Conservation (phyloP, 768 basidiomycete species). For the Stropharia rugosoannulata region DNA sequence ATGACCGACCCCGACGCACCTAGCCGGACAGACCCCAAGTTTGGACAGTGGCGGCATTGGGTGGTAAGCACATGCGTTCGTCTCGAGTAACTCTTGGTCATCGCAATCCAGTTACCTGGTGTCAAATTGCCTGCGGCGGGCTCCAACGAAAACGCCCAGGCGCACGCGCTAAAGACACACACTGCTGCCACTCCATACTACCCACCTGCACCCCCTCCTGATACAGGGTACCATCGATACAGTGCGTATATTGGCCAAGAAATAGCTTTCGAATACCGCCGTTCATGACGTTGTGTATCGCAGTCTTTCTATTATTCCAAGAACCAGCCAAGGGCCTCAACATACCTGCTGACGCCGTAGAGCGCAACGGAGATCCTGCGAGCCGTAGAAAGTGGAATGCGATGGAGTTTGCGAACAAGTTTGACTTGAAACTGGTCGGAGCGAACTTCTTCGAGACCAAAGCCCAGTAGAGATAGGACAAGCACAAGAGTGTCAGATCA, state of each 20-base stretch:
- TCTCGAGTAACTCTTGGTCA: neutral
- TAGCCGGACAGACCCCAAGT: slow-evolving; percentile 45
- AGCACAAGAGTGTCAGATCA: too few relatives aligned
- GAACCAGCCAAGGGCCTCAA: slow-evolving; percentile 45
- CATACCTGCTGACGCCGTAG: slow-evolving; percentile 44
- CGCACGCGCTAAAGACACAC: slow-evolving; percentile 40
- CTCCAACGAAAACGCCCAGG: slow-evolving; percentile 25
- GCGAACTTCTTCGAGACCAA: slow-evolving; percentile 54
- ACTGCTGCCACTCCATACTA: slow-evolving; percentile 54
- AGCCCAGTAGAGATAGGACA: neutral
- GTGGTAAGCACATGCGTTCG: slow-evolving; percentile 33
- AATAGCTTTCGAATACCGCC: neutral
- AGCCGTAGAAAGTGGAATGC: slow-evolving; percentile 58
- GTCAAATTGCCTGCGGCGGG: slow-evolving; percentile 27
- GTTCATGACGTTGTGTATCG: neutral
- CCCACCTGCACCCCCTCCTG: slow-evolving; percentile 54
- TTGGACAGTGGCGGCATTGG: slow-evolving; percentile 57
- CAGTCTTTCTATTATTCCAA: slow-evolving; percentile 59
- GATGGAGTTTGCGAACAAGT: slow-evolving; percentile 45
- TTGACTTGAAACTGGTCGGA: slow-evolving; percentile 57
- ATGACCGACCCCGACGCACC: slow-evolving; percentile 64
- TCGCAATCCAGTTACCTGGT: slow-evolving; percentile 34
- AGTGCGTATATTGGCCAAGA: slow-evolving; percentile 30
- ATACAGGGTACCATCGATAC: slow-evolving; percentile 57
- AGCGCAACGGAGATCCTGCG: slow-evolving; percentile 41